A percentile compares a stretch with the other conserved stretches of the same genome.
Conservation (phyloP, 2,329 filamentous ascomycete genomes). For the Ampelomyces quisqualis region DNA sequence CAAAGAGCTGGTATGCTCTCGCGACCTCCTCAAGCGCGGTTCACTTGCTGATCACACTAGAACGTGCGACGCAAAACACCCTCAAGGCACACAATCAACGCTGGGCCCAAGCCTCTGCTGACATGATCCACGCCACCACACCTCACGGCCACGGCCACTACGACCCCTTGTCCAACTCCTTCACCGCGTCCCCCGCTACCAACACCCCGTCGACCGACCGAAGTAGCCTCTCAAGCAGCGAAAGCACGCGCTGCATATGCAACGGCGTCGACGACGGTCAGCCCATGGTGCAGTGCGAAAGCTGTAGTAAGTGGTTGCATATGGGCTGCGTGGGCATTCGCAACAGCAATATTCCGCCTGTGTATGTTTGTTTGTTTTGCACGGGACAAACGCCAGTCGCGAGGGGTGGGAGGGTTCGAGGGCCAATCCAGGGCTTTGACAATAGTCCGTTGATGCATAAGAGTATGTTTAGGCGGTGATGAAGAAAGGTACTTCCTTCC, state of each 20-base stretch:
- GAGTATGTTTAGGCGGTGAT: no score
- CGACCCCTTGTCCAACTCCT: conserved; percentile 43
- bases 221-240: conserved; percentile 52
- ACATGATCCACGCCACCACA: conserved; percentile 28
- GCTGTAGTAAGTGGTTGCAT: conserved; percentile 64
- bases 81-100: conserved; percentile 49
- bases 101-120: conserved; percentile 49
- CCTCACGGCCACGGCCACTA: conserved; percentile 23
- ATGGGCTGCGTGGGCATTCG: conserved; percentile 59
- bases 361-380: conserved; percentile 46
- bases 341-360: conserved; percentile 47
- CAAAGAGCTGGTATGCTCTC: conserved; percentile 41
- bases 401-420: conserved; percentile 12
- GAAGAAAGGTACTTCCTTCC: no score
- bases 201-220: conserved; percentile 57
- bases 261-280: conserved; percentile 56
- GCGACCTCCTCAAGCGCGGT: no score
- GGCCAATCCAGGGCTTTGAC: no score
- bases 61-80: conserved; percentile 38
- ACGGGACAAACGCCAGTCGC: conserved; percentile 30
- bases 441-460: no score
- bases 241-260: conserved; percentile 60
- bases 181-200: conserved; percentile 49
- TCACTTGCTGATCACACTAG: conserved; percentile 8
- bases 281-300: conserved; percentile 63